Conservation (phyloP, 805 yeast species). For the Candida verbasci region DNA sequence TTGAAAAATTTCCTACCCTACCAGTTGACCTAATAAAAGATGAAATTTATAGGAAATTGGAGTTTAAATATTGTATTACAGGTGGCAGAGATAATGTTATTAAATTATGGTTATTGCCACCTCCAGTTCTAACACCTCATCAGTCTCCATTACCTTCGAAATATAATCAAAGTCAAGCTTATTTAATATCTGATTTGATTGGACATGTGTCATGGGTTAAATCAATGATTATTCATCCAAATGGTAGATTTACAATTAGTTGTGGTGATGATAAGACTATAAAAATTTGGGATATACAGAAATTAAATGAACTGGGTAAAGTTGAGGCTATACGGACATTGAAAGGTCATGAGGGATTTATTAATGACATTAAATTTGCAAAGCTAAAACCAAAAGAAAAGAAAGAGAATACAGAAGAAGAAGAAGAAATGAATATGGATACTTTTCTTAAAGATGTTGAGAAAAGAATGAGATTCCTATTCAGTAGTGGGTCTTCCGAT, state of each 20-base stretch:
- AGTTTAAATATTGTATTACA: slow-evolving; percentile 69
- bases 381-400: slow-evolving; percentile 18
- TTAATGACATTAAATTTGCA: slow-evolving; percentile 59
- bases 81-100: slow-evolving; percentile 76
- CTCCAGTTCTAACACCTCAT: slow-evolving; percentile 55
- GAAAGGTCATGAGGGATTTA: slow-evolving; percentile 69
- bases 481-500: slow-evolving; percentile 65
- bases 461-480: slow-evolving; percentile 53
- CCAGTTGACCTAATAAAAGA: slow-evolving; percentile 27
- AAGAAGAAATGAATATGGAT: slow-evolving; percentile 13
- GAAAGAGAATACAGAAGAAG: slow-evolving; percentile 2
- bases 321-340: slow-evolving; percentile 44
- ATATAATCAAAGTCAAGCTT: slow-evolving; percentile 54
- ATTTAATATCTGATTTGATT: slow-evolving; percentile 47
- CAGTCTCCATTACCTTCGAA: slow-evolving; percentile 52
- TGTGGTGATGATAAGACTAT: slow-evolving; percentile 78
- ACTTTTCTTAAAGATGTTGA: slow-evolving; percentile 25
- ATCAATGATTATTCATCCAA: slow-evolving; percentile 66
- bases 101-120: slow-evolving; percentile 73
- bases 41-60: slow-evolving; percentile 33
- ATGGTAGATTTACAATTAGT: slow-evolving; percentile 63
- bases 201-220: slow-evolving; percentile 92
- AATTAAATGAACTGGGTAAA: slow-evolving; percentile 33
- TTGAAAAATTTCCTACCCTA: slow-evolving; percentile 26
- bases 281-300: slow-evolving; percentile 68